These are phyloP conservation scores for Chlamydomonas incerta DNA, from an alignment of 139 green algal genomes.

Conservation along the genomic window DNA sequence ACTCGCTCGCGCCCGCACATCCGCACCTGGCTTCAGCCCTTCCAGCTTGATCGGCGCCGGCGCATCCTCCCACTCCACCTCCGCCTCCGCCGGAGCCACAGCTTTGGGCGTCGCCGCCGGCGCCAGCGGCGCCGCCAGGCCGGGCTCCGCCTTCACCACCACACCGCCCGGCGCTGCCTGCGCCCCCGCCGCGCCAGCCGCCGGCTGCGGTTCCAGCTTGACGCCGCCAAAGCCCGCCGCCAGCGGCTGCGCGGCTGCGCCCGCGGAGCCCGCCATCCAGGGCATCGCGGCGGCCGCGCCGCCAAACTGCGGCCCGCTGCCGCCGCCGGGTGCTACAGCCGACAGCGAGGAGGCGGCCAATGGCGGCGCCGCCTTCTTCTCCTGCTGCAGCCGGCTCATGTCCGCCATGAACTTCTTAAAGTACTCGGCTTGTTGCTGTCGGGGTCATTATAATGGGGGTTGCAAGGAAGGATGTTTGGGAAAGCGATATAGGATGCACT, in stretches of 20 bases:
- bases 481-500: no score
- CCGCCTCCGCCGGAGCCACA: neutral
- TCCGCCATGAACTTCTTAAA: slow-evolving; percentile 28
- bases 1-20: no score
- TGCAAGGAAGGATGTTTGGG: no score
- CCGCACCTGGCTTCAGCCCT: neutral
- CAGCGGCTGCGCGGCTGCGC: no score
- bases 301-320: no score
- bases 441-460: no score
- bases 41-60: slow-evolving; percentile 4
- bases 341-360: no score
- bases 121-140: neutral
- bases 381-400: slow-evolving; percentile 18
- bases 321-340: neutral
- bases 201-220: neutral
- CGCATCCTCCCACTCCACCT: neutral
- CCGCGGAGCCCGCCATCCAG: neutral
- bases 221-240: neutral
- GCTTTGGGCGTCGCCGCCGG: neutral
- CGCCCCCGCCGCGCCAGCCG: neutral
- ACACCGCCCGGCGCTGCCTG: neutral
- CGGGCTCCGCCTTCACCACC: neutral
- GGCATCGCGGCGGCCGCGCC: neutral
- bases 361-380: slow-evolving; percentile 30
- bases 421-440: slow-evolving; percentile 21